A percentile compares a stretch with the other conserved stretches of the same genome.
phyloP scores from a whole-genome alignment of 805 yeast species.

The Nakazawaea sp. region DNA sequence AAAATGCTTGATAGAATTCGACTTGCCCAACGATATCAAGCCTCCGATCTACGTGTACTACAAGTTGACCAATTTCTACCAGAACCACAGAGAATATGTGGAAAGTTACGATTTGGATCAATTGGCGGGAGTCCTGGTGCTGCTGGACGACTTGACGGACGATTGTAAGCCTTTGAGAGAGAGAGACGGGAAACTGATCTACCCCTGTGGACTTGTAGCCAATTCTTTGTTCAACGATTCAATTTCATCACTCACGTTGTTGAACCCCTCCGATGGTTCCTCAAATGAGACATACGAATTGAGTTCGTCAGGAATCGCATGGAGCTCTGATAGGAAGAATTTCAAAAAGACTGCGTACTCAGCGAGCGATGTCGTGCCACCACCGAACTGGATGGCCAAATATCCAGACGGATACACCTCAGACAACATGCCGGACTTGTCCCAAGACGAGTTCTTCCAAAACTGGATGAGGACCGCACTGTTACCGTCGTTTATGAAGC shows the following conservation, averaged over 20 bases:
- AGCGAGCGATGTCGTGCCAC: conserved; percentile 75
- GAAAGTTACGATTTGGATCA: conserved; percentile 77
- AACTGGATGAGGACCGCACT: conserved; percentile 99
- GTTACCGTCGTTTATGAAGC: conserved; percentile 78
- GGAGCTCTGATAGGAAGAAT: conserved; percentile 71
- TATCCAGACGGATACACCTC: conserved; percentile 89
- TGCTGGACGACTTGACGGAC: conserved; percentile 37
- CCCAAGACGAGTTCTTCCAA: conserved; percentile 77
- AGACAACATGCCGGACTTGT: conserved; percentile 69
- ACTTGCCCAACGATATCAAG: conserved; percentile 61
- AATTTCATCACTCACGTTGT: conserved; percentile 44
- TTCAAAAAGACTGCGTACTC: conserved; percentile 69
- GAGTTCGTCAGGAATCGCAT: conserved; percentile 62
- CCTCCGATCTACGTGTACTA: conserved; percentile 76
- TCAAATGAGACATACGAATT: conserved; percentile 33
- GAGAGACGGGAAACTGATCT: conserved; percentile 37
- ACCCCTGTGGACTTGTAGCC: conserved; percentile 95
- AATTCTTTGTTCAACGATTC: conserved; percentile 91
- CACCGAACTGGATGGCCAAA: conserved; percentile 79
- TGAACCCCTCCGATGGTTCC: conserved; percentile 30
- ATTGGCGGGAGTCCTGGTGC: conserved; percentile 67
- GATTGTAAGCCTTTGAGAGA: conserved; percentile 47
- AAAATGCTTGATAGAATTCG: conserved; percentile 65
- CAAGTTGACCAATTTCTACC: conserved; percentile 83
- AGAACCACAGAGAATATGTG: conserved; percentile 92